Evolutionary conservation across 805 yeast species (phyloP), one percentile per base, ranked within the genome.

Genomic region (Zygosaccharomyces pseudorouxii): DNA sequence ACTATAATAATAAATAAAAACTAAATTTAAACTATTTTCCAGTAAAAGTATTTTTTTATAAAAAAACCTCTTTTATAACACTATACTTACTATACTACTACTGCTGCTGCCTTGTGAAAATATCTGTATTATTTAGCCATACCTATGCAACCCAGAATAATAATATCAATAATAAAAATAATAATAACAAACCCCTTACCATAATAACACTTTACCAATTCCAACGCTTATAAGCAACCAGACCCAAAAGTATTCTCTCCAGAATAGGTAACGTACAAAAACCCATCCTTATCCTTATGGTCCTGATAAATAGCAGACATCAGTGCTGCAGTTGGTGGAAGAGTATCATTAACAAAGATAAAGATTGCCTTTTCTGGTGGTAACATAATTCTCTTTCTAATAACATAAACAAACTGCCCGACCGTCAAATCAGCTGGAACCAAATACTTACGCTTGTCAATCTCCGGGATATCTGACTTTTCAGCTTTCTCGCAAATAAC

Each of bases 351-450:
- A 55, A 93, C 96, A 68, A 93, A 93, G 57, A 93, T 89, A 71
- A 93, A 93, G 56, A 93, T 92, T 38, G 99, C 99, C 82, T 92
- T 90, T 70, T 93, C 99, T 25, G 96, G 86, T 42, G 97, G 96
- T 55, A 93, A 78, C 75, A 86, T 86, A 69, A 93, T 90, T 69
- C 99, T 84, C 73, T 92, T 90, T 71, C 99, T 84, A 60, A 93
- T 89, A 52, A 93, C 99, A 65, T 93, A 93, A 39, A 93, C 99
- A 72, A 93, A 92, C 71, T 93, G 99, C 38, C 99, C 99, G 51
- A 93, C 96, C 0, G 97, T 89, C 60, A 93, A 78, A 67, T 93
- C 99, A 23, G 90, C 83, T 6, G 99, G 99, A 9, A 93, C 99
- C 56, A 93, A 77, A 67, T 93, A 93, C 73, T 93, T 93, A 70